These are phyloP conservation scores for Tricholoma flavovirens DNA, from an alignment of 768 basidiomycete species.

Conservation along the genomic window DNA sequence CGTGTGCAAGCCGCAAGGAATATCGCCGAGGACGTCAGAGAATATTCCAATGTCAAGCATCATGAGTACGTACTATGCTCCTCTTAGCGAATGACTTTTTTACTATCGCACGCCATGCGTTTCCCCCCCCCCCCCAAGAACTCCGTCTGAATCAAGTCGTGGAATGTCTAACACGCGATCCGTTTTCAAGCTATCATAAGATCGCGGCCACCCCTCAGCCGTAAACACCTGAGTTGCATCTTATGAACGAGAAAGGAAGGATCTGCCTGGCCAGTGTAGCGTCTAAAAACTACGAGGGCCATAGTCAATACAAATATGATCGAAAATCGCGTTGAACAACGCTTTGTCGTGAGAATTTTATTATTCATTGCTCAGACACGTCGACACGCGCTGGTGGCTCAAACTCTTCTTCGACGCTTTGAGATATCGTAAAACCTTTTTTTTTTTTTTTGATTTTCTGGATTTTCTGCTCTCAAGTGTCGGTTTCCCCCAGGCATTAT, in stretches of 20 bases:
- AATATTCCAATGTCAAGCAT: too few species aligned
- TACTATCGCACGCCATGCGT: not conserved
- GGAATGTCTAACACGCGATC: not conserved
- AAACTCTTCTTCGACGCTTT: not conserved
- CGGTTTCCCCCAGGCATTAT: not conserved
- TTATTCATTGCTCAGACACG: not conserved
- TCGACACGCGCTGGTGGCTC: not conserved
- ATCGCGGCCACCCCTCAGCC: not conserved
- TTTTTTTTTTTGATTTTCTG: not conserved
- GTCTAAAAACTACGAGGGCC: not conserved
- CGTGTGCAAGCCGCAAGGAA: not conserved
- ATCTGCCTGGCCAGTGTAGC: not conserved
- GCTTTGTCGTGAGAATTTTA: constrained; percentile 3
- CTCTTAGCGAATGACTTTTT: not conserved
- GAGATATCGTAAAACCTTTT: not conserved
- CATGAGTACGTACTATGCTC: not conserved
- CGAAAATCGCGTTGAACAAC: not conserved
- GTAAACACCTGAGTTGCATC: not conserved
- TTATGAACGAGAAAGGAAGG: not conserved
- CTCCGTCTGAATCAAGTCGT: too few species aligned
- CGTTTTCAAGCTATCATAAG: not conserved
- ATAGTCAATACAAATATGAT: constrained; percentile 2
- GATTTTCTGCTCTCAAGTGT: not conserved
- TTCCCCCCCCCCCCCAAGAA: not conserved
- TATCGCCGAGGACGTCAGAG: not conserved